Evolutionary conservation across 345 rosid species (phyloP), one percentile per base, ranked within the genome.

Genomic region (Conringia planisiliqua): DNA sequence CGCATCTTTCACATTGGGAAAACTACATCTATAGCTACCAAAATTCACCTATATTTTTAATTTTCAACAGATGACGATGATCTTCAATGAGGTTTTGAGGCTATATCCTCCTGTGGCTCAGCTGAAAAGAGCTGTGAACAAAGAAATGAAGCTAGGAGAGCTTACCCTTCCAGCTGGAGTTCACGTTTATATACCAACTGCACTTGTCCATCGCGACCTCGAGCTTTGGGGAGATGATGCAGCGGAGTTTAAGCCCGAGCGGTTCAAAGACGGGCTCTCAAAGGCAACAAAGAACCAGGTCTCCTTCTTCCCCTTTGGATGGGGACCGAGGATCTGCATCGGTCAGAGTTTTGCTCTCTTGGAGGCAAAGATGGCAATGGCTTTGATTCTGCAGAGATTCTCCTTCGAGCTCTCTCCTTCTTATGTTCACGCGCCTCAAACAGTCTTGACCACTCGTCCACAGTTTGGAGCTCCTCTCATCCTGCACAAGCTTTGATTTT

Each of bases 161-260:
- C 69, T 82, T 52, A 77, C 62, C 17, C 75, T 87, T 64, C 95
- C 90, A 4, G 46, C 79, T 7, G 90, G 96, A 63, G 83, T 83
- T 20, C 66, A 77, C 10, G 6, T 87, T 1, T 17, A 76, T 66
- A 40, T 87, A 59, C 86, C 89, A 3, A 64, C 76, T n/a, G 12
- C 78, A 27, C 71, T 87, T 62, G 70, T 89, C 33, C 90, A 89
- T 39, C 89, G 77, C 5, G 89, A 87, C 76, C 79, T 75, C 10
- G 79, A 71, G 12, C 70, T 86, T 12, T 89, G 89, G 92, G 96
- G 92, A 0, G 82, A 80, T 5, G 90, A 87, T 70, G 92, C 88
- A 20, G 70, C 73, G 14, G 92, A 86, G 17, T 90, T 88, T 85
- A 88, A 88, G 3, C 96, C 93, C 0, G 83, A 83, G 63, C 70